Evolutionary conservation across 1,284 basidiomycete species (phyloP), one percentile per base, ranked within the genome.

Genomic region (Ganoderma sinense): DNA sequence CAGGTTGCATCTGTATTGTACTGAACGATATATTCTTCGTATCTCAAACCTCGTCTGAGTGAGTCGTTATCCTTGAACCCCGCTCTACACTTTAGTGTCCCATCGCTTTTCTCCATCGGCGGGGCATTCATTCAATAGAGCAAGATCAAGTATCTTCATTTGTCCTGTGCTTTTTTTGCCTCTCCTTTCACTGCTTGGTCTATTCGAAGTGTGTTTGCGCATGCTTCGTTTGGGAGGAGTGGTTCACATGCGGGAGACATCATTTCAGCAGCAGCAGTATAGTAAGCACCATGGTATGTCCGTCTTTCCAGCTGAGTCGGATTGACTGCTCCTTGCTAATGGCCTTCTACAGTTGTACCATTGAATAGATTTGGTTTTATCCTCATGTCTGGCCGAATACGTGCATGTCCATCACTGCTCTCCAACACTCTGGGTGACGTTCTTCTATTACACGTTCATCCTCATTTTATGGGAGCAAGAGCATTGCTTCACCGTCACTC

Each of bases 341-440:
- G 33, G 29, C 40, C 18, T 18, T 31, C 14, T 23, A 10, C 53
- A 31, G 16, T 26, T 39, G 45, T 45, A 48, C 48, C 48, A 11
- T 23, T 23, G 43, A 23, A 58, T 23, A 61, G 61, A 70, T 70
- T 39, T 43, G 43, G 36, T 20, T 36, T 58, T 55, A 64, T 58
- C 55, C 36, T 36, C 26, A 45, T 13, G 26, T 11, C n/a, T 58
- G 29, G 5, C 23, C 16, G 33, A 23, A 8, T 41, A 0, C 51
- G 1, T 60, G 23, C 40, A 41, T 51, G 58, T 63, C 33, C 29
- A 36, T 31, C 66, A 67, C 16, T 13, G 93, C 93, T 94, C 92
- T 87, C 86, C 86, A 85, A 94, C 93, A 95, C 93, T 95, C 93
- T 94, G 93, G 91, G 88, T 89, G 88, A 87, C 91, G 92, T 90